A percentile compares a stretch with the other conserved stretches of the same genome.
These are phyloP conservation scores for Xylariaceae sp. DNA, from an alignment of 2,329 filamentous ascomycete species.

Conservation along the genomic window DNA sequence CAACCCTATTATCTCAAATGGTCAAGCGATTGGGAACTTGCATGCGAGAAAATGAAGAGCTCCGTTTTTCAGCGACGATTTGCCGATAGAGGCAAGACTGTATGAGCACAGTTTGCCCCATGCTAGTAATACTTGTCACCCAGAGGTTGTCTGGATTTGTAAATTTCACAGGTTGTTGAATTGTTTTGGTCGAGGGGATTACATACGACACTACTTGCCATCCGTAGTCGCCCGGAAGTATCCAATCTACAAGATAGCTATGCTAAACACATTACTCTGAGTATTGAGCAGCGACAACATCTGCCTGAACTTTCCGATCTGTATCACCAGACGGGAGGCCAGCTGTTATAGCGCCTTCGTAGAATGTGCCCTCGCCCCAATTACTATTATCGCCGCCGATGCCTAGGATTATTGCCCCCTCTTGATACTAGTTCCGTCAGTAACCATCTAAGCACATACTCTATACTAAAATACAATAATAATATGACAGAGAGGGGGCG, in stretches of 20 bases:
- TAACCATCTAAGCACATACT: constrained; percentile 40
- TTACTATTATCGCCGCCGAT: constrained; percentile 64
- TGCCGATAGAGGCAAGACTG: neutral
- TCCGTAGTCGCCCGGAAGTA: too few species aligned
- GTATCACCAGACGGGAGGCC: constrained; percentile 59
- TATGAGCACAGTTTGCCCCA: too few species aligned
- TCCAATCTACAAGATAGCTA: too few species aligned
- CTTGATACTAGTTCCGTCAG: constrained; percentile 54
- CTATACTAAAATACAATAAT: neutral
- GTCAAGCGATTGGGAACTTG: constrained; percentile 14
- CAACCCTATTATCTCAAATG: constrained; percentile 16
- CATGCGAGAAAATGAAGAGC: constrained; percentile 13
- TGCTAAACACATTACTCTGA: constrained; percentile 26
- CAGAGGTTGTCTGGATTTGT: too few species aligned
- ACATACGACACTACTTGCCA: too few species aligned
- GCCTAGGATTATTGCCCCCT: constrained; percentile 62
- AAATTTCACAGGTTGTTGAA: too few species aligned
- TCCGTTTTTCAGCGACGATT: constrained; percentile 15
- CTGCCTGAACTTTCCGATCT: constrained; percentile 55
- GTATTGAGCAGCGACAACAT: constrained; percentile 59
- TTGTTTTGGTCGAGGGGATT: too few species aligned
- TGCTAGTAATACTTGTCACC: too few species aligned
- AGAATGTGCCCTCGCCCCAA: constrained; percentile 58
- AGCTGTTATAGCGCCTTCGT: constrained; percentile 62
- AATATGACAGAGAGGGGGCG: neutral